Evolutionary conservation across 768 basidiomycete species (phyloP).

Genomic region (Erythrobasidium yunnanense): DNA sequence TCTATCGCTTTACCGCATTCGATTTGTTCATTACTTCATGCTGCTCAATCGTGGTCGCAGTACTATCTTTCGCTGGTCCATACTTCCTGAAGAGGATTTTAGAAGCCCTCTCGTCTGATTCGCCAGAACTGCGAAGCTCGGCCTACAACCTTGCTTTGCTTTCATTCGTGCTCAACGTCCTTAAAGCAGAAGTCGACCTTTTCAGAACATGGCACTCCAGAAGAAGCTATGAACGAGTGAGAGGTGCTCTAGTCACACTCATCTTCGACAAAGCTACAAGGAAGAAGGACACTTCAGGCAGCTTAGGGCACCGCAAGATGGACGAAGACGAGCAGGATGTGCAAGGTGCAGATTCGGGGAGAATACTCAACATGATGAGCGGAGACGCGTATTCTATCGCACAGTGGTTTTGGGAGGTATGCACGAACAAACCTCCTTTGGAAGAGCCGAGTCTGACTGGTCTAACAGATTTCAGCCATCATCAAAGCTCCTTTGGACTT

Average conservation of each 20-base stretch:
- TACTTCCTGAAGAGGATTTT: slow-evolving; percentile 24
- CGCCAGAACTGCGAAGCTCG: not conserved
- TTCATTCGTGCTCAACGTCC: not conserved
- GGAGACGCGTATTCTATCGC: slow-evolving; percentile 26
- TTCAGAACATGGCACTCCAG: slow-evolving; percentile 9
- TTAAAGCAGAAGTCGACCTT: not conserved
- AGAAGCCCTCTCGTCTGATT: slow-evolving; percentile 3
- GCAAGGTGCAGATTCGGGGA: slow-evolving; percentile 1
- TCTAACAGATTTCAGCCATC: not conserved
- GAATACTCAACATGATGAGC: slow-evolving; percentile 23
- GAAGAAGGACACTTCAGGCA: slow-evolving; percentile 17
- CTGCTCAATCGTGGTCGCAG: slow-evolving; percentile 3
- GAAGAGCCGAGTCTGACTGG: not conserved
- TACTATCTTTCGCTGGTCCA: not conserved
- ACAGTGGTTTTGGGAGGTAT: slow-evolving; percentile 25
- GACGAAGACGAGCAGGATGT: slow-evolving; percentile 23
- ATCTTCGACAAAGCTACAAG: slow-evolving; percentile 21
- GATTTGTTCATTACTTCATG: not conserved
- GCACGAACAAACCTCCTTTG: not conserved
- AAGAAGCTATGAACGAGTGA: not conserved
- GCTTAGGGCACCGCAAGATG: slow-evolving; percentile 12
- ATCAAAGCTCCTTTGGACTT: slow-evolving; percentile 17
- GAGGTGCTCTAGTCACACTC: slow-evolving; percentile 14
- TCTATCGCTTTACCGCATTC: slow-evolving; percentile 20
- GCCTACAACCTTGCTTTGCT: slow-evolving; percentile 18